Base-by-base conservation (phyloP, 345 rosid genomes). In the Microthlaspi erraticum region DNA sequence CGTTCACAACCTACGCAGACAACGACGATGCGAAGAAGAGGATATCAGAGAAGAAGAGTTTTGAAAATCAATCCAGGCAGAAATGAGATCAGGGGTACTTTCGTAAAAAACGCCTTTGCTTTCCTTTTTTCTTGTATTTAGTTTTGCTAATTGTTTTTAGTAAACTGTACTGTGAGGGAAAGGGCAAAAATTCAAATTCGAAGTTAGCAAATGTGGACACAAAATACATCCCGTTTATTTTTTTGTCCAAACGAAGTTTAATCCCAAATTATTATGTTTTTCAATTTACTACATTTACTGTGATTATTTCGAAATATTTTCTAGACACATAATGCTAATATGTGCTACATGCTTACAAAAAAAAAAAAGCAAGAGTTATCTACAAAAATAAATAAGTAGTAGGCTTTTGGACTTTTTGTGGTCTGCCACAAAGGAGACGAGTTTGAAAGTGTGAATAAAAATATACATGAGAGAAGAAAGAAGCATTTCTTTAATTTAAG, bases 81-180 rank as follows among this genome's bases (percentile, higher is more conserved):
- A 78, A 75, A 65, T 69, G 72, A 54, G 78, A 80, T 72, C 49
- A 70, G 85, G 95, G 97, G 83, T 50, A 74, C n/a, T 79, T 78
- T 71, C 0, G 0, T 7, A 11, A 23, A 39, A 2, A 11, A 12
- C 4, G 26, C 48, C 13, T 60, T 56, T 49, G 36, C 37, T 19
- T 16, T 18, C 4, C 38, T 26, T 48, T 36, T 3, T n/a, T 36
- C 34, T 54, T 31, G 12, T 29, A 4, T 49, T 4, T 4, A 4
- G 1, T 45, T 45, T 44, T 43, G 29, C 23, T 9, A 18, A 19
- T 29, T 19, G 4, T 19, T 29, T 29, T 45, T n/a, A 19, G 18
- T 41, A 4, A 48, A 19, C 11, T 49, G n/a, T 19, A 49, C n/a
- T 18, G 52, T 46, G 52, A 0, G 52, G 29, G 51, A 46, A 56